Evolutionary conservation across 75 land plant species (phyloP), one percentile per base, ranked within the genome.

Genomic region (Cryptomeria japonica): DNA sequence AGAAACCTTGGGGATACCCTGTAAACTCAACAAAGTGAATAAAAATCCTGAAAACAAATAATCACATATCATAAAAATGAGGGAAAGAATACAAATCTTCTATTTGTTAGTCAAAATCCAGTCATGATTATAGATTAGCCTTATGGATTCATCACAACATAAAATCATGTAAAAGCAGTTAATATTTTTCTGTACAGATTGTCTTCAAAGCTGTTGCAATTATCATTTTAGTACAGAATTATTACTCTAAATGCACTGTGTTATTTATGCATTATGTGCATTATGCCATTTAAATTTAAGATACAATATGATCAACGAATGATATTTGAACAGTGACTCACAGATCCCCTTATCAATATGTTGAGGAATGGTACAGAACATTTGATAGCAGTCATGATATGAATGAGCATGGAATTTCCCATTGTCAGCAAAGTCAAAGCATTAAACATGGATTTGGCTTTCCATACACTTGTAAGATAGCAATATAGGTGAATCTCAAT

Each of bases 1-100:
- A 80, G 28, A 80, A n/a, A 32, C n/a, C 83, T 80, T 28, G 47
- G 25, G 83, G n/a, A 80, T 80, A 44, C 28, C 83, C 83, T 80
- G 83, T 49, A 80, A 42, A 42, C 18, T 80, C 39, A 19, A 25
- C 83, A 38, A 42, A 42, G 83, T 25, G 31, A 80, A 42, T 73
- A 47, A 47, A 8, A 47, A 47, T 8, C 49, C 49, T 47, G 49
- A 47, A 10, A 47, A 47, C 49, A 47, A 47, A 47, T 47, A 47
- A 47, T 10, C 49, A 47, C 8, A 47, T 47, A 47, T 47, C 49
- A 47, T 10, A 9, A 47, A 47, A 47, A 44, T 5, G 9, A 8
- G 49, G 49, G 49, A 10, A 47, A 47, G 49, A 47, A 47, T 7
- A n/a, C 76, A 32, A 73, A 73, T 73, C 32, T 18, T 73, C 13